Conservation (phyloP, 2,329 filamentous ascomycete species). For the Orbilia blumenaviensis region DNA sequence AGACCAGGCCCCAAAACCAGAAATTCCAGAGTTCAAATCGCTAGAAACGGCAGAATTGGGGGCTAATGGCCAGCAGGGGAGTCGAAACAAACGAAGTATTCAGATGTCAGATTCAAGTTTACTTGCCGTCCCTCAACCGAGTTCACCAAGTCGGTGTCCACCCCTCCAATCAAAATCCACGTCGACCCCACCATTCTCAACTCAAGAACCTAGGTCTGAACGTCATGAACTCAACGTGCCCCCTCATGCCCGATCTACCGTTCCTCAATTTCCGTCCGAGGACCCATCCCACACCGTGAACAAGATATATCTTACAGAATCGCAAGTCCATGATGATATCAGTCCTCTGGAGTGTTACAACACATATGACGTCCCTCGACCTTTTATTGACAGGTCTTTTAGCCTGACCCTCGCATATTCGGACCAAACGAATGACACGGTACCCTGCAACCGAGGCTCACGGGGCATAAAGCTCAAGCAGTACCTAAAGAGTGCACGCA, state of each 20-base stretch:
- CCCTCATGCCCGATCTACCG: background rate
- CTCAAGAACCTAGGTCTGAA: background rate
- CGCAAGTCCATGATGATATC: background rate
- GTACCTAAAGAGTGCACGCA: conserved; percentile 17
- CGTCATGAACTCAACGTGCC: background rate
- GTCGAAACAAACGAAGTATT: background rate
- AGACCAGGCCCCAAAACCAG: too few relatives aligned
- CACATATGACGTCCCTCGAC: conserved; percentile 2
- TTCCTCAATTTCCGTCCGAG: background rate
- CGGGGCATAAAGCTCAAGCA: background rate
- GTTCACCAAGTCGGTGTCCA: background rate
- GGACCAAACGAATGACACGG: background rate
- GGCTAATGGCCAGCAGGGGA: background rate
- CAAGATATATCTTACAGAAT: background rate
- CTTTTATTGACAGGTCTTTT: conserved; percentile 23
- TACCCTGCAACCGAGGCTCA: background rate
- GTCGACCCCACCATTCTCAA: background rate
- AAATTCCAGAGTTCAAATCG: background rate
- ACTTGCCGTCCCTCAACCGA: conserved; percentile 1
- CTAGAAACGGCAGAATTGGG: background rate
- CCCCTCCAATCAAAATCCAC: background rate
- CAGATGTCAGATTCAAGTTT: background rate
- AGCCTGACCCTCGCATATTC: conserved; percentile 19
- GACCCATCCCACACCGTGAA: too few relatives aligned
- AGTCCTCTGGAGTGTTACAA: background rate